Evolutionary conservation across 768 basidiomycete genomes (phyloP).

Genomic region (Macrolepiota albuminosa): DNA sequence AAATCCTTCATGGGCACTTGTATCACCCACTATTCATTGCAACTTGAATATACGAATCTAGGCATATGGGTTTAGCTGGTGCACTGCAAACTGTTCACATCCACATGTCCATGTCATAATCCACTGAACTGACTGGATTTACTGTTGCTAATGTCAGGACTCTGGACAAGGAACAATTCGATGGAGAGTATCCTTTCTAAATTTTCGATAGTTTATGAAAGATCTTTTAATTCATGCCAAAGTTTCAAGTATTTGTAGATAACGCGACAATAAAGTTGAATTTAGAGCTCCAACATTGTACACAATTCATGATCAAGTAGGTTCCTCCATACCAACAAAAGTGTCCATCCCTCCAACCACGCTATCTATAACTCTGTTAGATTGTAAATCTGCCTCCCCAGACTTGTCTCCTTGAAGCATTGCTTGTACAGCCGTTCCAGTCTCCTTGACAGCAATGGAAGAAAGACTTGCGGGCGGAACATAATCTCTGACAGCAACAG

Average conservation of each 20-base stretch:
- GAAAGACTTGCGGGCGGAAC: slow-evolving; percentile 59
- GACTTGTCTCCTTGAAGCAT: slow-evolving; percentile 23
- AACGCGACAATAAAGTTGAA: too few relatives aligned
- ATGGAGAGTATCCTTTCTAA: slow-evolving; percentile 6
- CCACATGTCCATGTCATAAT: neutral
- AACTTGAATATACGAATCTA: slow-evolving; percentile 1
- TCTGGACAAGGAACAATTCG: slow-evolving; percentile 12
- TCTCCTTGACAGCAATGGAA: slow-evolving; percentile 46
- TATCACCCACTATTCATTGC: slow-evolving; percentile 6
- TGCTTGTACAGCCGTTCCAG: slow-evolving; percentile 36
- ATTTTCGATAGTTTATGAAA: neutral
- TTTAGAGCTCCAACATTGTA: neutral
- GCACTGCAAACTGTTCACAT: neutral
- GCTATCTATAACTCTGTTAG: slow-evolving; percentile 24
- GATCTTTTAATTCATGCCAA: neutral
- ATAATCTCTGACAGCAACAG: slow-evolving; percentile 50
- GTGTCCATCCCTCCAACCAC: slow-evolving; percentile 30
- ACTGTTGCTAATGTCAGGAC: neutral
- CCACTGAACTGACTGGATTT: slow-evolving; percentile 3
- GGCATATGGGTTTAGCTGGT: slow-evolving; percentile 5
- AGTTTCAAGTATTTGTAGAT: neutral
- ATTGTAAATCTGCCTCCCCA: slow-evolving; percentile 13
- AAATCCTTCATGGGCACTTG: slow-evolving; percentile 9
- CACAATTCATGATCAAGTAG: slow-evolving; percentile 15
- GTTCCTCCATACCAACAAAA: slow-evolving; percentile 47